Conservation (phyloP, 129 eudicot species). For the Gnaphalium uliginosum region DNA sequence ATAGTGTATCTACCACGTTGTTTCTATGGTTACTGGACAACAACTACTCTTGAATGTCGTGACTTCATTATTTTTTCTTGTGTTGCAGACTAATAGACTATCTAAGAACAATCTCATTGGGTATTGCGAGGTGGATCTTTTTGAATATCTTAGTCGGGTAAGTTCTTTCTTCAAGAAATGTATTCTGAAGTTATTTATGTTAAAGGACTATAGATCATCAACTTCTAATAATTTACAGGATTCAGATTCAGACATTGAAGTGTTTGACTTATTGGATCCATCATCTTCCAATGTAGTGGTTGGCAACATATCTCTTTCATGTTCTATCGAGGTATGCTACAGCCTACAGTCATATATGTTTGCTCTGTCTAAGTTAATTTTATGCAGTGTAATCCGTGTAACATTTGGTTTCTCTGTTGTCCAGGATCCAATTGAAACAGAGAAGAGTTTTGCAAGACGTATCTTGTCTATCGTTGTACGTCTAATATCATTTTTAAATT, state of each 20-base stretch:
- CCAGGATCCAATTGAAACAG: constrained; percentile 92
- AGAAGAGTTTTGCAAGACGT: constrained; percentile 77
- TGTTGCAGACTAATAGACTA: constrained; percentile 79
- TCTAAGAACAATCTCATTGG: constrained; percentile 80
- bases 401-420: constrained; percentile 3
- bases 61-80: constrained; percentile 19
- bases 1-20: neutral
- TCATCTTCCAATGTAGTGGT: constrained; percentile 53
- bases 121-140: constrained; percentile 78
- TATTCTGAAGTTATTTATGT: neutral
- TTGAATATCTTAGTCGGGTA: constrained; percentile 72
- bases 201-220: constrained; percentile 8
- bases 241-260: constrained; percentile 51
- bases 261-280: constrained; percentile 69
- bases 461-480: constrained; percentile 82
- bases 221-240: constrained; percentile 50
- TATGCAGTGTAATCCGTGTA: neutral
- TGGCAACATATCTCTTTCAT: constrained; percentile 68
- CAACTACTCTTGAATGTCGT: constrained; percentile 6
- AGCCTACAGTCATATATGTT: constrained; percentile 12
- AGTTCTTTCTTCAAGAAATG: constrained; percentile 21
- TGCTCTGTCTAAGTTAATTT: neutral
- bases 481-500: constrained; percentile 14
- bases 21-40: constrained; percentile 14
- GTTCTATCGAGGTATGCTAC: constrained; percentile 73